These are phyloP conservation scores for Trametes meyenii DNA, from an alignment of 768 basidiomycete species.

Conservation along the genomic window DNA sequence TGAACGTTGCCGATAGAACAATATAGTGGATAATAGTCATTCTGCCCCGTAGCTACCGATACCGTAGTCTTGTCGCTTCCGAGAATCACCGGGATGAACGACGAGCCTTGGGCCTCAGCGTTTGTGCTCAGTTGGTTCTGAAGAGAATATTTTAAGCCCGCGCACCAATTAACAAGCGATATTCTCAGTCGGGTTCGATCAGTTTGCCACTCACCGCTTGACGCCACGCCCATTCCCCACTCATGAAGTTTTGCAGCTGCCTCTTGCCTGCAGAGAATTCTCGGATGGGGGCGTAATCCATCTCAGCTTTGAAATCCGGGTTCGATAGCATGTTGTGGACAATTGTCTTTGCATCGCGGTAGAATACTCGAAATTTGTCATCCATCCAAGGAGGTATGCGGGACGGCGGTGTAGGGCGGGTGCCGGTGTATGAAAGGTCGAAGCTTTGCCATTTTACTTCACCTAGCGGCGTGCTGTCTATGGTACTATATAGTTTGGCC, in stretches of 20 bases:
- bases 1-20: slow-evolving; percentile 26
- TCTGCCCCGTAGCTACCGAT: slow-evolving; percentile 27
- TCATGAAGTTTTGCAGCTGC: slow-evolving; percentile 30
- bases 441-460: slow-evolving; percentile 41
- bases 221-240: slow-evolving; percentile 34
- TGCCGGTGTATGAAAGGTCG: too few species aligned
- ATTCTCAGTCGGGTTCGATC: too few species aligned
- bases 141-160: too few species aligned
- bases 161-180: too few species aligned
- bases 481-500: slow-evolving; percentile 36
- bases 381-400: too few species aligned
- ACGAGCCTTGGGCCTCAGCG: too few species aligned
- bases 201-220: slow-evolving; percentile 33
- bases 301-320: slow-evolving; percentile 26
- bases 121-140: too few species aligned
- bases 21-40: slow-evolving; percentile 34
- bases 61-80: slow-evolving; percentile 33
- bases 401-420: too few species aligned
- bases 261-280: too few species aligned
- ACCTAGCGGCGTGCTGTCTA: slow-evolving; percentile 39
- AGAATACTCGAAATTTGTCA: slow-evolving; percentile 34
- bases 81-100: slow-evolving; percentile 29
- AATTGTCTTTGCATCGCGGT: slow-evolving; percentile 22
- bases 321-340: slow-evolving; percentile 28
- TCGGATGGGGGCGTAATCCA: too few species aligned